These are phyloP conservation scores for Priceomyces haplophilus DNA, from an alignment of 805 yeast species.

Conservation along the genomic window DNA sequence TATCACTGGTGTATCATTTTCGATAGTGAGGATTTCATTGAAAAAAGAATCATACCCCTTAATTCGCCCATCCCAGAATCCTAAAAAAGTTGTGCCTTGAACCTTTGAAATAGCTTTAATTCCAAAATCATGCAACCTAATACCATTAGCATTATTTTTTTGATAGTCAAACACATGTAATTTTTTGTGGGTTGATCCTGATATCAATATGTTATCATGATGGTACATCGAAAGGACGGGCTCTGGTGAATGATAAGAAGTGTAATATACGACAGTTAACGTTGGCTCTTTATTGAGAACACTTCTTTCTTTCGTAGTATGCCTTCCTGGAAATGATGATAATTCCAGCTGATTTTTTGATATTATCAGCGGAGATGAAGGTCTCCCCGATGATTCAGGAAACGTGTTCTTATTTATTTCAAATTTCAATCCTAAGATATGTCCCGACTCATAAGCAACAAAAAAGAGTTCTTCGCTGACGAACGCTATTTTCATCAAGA, in stretches of 20 bases:
- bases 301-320: slow-evolving; percentile 4
- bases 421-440: slow-evolving; percentile 29
- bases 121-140: slow-evolving; percentile 18
- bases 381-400: slow-evolving; percentile 1
- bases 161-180: slow-evolving; percentile 25
- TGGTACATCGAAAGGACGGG: slow-evolving; percentile 48
- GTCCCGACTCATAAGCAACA: slow-evolving; percentile 78
- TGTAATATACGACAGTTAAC: slow-evolving; percentile 17
- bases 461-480: slow-evolving; percentile 27
- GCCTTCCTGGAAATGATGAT: background rate
- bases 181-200: slow-evolving; percentile 50
- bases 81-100: slow-evolving; percentile 26
- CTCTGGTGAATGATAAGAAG: slow-evolving; percentile 46
- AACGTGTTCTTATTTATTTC: slow-evolving; percentile 6
- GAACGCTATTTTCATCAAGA: slow-evolving; percentile 58
- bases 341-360: background rate
- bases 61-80: slow-evolving; percentile 54
- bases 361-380: background rate
- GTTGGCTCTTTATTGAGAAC: slow-evolving; percentile 26
- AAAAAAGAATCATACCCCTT: slow-evolving; percentile 14
- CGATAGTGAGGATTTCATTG: slow-evolving; percentile 10
- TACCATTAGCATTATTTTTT: background rate
- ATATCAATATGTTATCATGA: slow-evolving; percentile 28
- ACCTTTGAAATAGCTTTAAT: slow-evolving; percentile 21
- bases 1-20: slow-evolving; percentile 12